Base-by-base conservation (phyloP, 495 filamentous ascomycete genomes). In the Daldinia grandis region DNA sequence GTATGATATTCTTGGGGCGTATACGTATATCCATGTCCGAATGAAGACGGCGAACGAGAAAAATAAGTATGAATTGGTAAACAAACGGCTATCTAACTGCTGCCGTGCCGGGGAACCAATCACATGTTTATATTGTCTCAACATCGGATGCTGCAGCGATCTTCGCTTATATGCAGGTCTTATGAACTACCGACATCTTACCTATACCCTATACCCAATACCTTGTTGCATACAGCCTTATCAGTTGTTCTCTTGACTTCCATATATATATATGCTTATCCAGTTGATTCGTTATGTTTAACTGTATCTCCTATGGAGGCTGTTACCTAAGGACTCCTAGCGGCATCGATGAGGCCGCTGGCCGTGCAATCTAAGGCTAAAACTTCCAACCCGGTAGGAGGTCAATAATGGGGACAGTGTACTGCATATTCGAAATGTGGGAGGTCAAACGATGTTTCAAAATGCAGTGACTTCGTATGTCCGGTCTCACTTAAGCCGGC, bases 161-260 rank as follows among this genome's bases (percentile, higher is more conserved):
- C 58, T 50, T 58, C 55, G 30, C 68, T 49, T 9, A 49, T 47
- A 72, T 72, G 69, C 69, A 72, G 53, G 54, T 54, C 58, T 55
- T 15, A 1, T 33, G 63, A 58, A 67, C 54, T 72, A 30, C 69
- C 69, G 64, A 49, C 69, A 72, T 72, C 31, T 25, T 25, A 12
- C 27, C 15, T 35, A 35, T 14, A 33, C n/a, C 17, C 21, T n/a
- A n/a, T n/a, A n/a, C n/a, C n/a, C n/a, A n/a, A 56, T 19, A 21
- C 19, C 19, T 47, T 21, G 17, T 47, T 21, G 21, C 42, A 47
- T 47, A 24, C 42, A 47, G 42, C 42, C 42, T 47, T 47, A 24
- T 47, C 19, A 10, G 5, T 4, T 12, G 9, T 12, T 47, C 19
- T 47, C 9, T 1, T 24, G 8, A 47, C 30, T 50, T 21, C 3